These are phyloP conservation scores for Metroxylon sagu DNA, from an alignment of 176 grass and related monocot species.

Conservation along the genomic window DNA sequence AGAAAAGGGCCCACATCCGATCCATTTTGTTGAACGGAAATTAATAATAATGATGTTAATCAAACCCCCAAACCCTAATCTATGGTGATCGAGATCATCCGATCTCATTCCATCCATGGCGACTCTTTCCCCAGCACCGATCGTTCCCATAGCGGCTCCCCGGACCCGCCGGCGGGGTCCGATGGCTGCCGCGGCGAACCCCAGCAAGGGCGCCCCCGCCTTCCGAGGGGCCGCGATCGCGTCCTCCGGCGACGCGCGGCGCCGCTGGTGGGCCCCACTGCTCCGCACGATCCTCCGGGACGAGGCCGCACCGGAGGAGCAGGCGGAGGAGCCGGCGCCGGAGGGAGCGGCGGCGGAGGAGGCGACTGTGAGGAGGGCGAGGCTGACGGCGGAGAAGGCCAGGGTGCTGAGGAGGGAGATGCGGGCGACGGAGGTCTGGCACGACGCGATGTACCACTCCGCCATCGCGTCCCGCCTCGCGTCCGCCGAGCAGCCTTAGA, in stretches of 20 bases:
- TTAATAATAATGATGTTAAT: too few relatives aligned
- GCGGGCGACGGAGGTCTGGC: constrained; percentile 18
- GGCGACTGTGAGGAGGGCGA: background rate
- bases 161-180: background rate
- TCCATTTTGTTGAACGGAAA: too few relatives aligned
- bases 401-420: constrained; percentile 19
- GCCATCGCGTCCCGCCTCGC: constrained; percentile 25
- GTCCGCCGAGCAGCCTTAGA: too few relatives aligned
- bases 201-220: background rate
- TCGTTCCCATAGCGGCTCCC: background rate
- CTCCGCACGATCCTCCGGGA: background rate
- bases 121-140: background rate
- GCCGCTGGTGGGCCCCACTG: constrained; percentile 15
- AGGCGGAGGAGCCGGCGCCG: background rate
- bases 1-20: too few relatives aligned
- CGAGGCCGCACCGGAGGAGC: background rate
- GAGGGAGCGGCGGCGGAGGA: background rate
- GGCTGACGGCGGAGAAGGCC: constrained; percentile 29
- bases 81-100: too few relatives aligned
- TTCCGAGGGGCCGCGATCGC: background rate
- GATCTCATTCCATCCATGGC: background rate
- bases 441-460: constrained; percentile 28
- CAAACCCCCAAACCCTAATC: too few relatives aligned
- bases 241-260: background rate
- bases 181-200: too few relatives aligned